These are phyloP conservation scores for Microthlaspi erraticum DNA, from an alignment of 345 rosid genomes.

Conservation along the genomic window DNA sequence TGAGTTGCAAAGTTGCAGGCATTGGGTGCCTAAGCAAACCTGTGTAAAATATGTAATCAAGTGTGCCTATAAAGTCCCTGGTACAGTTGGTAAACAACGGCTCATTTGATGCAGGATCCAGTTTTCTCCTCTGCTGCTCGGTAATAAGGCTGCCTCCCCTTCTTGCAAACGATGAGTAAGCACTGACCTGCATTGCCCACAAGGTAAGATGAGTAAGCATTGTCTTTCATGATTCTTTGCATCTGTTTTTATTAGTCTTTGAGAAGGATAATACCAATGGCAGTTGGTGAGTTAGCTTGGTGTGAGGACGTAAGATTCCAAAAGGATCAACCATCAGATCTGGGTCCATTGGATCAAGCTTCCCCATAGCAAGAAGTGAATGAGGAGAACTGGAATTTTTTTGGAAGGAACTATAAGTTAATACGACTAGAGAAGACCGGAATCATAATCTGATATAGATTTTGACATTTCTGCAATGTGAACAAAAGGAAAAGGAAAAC, in stretches of 20 bases:
- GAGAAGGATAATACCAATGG: conserved; percentile 65
- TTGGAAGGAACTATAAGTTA: conserved; percentile 34
- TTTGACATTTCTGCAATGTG: conserved; percentile 21
- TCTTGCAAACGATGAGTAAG: conserved; percentile 93
- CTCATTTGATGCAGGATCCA: conserved; percentile 87
- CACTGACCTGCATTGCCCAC: conserved; percentile 77
- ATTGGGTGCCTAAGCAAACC: conserved; percentile 49
- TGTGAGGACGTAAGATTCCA: conserved; percentile 79
- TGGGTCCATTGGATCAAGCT: conserved; percentile 80
- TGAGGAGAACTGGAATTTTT: conserved; percentile 83
- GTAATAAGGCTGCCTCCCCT: conserved; percentile 58
- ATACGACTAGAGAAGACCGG: conserved; percentile 8
- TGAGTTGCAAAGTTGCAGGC: conserved; percentile 18
- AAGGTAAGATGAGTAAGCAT: conserved; percentile 17
- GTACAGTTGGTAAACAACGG: conserved; percentile 97
- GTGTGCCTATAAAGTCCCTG: conserved; percentile 89
- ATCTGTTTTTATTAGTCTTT: not conserved
- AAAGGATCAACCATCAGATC: conserved; percentile 87
- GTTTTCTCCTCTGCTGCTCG: conserved; percentile 84
- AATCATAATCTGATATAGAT: not conserved
- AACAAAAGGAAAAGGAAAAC: not conserved
- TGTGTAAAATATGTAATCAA: conserved; percentile 95
- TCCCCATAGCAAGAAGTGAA: conserved; percentile 95
- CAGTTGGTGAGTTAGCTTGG: conserved; percentile 88
- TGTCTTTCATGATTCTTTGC: not conserved